These are phyloP conservation scores for Tulasnella sp. DNA, from an alignment of 768 basidiomycete genomes.

Conservation along the genomic window DNA sequence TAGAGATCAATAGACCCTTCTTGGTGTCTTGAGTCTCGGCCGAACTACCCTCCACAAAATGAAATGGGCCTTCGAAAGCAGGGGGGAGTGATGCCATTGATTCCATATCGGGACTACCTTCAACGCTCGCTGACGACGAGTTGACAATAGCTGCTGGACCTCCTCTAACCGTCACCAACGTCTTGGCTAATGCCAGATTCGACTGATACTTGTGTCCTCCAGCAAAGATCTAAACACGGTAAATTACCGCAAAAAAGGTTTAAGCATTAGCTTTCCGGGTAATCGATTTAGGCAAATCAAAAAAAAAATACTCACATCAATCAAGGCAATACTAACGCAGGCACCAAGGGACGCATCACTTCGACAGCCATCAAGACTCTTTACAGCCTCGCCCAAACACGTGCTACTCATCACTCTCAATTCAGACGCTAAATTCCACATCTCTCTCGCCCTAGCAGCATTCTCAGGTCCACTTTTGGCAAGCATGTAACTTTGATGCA, in stretches of 20 bases:
- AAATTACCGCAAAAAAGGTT: conserved; percentile 14
- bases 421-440: conserved; percentile 28
- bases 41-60: conserved; percentile 9
- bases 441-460: conserved; percentile 20
- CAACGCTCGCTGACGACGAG: no score
- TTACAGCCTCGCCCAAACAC: conserved; percentile 26
- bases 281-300: conserved; percentile 13
- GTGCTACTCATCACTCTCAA: conserved; percentile 28
- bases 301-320: conserved; percentile 25
- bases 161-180: conserved; percentile 32
- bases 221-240: conserved; percentile 35
- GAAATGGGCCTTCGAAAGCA: conserved; percentile 5
- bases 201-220: conserved; percentile 30
- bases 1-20: conserved; percentile 20
- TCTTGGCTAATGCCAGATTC: conserved; percentile 30
- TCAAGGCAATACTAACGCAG: conserved; percentile 25
- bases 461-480: conserved; percentile 9
- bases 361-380: conserved; percentile 24
- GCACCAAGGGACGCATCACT: conserved; percentile 25
- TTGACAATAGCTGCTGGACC: conserved; percentile 30
- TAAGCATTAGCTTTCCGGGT: conserved; percentile 17
- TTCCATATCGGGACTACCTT: no score
- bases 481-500: conserved; percentile 27
- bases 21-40: not conserved
- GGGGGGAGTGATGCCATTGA: conserved; percentile 12